These are phyloP conservation scores for Trichoderma citrinoviride DNA, from an alignment of 2,329 filamentous ascomycete genomes.

Conservation along the genomic window DNA sequence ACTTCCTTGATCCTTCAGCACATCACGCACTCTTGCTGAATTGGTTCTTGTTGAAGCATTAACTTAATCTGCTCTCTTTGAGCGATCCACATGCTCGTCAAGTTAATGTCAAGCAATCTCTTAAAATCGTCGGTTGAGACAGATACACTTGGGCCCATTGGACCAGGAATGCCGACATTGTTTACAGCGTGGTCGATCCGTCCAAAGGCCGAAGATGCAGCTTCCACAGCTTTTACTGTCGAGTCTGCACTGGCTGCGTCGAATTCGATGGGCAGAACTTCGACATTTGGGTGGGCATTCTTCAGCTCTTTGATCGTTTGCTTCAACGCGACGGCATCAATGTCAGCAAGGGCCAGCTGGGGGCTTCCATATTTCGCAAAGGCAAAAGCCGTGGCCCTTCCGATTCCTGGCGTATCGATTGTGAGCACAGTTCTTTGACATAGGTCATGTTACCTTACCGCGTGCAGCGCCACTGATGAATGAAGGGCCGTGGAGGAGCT, in stretches of 20 bases:
- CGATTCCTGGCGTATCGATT: neutral
- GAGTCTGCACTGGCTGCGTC: neutral
- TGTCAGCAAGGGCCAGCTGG: neutral
- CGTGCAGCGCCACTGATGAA: neutral
- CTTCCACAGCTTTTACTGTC: neutral
- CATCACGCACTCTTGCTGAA: neutral
- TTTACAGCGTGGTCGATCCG: conserved; percentile 4
- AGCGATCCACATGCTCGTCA: neutral
- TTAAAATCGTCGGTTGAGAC: neutral
- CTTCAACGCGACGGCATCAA: neutral
- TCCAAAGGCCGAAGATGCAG: neutral
- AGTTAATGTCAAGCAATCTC: neutral
- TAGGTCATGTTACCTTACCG: neutral
- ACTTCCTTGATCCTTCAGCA: neutral
- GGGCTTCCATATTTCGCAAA: conserved; percentile 1
- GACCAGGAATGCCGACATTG: neutral
- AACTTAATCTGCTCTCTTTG: conserved; percentile 1
- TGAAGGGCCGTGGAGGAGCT: neutral
- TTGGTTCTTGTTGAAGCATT: neutral
- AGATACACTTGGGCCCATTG: neutral
- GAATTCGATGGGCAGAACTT: neutral
- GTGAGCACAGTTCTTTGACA: too few relatives aligned
- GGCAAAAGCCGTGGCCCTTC: neutral
- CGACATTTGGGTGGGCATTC: neutral
- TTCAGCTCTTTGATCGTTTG: neutral